Evolutionary conservation across 2,329 filamentous ascomycete species (phyloP).

Genomic region (Beauveria varroae): DNA sequence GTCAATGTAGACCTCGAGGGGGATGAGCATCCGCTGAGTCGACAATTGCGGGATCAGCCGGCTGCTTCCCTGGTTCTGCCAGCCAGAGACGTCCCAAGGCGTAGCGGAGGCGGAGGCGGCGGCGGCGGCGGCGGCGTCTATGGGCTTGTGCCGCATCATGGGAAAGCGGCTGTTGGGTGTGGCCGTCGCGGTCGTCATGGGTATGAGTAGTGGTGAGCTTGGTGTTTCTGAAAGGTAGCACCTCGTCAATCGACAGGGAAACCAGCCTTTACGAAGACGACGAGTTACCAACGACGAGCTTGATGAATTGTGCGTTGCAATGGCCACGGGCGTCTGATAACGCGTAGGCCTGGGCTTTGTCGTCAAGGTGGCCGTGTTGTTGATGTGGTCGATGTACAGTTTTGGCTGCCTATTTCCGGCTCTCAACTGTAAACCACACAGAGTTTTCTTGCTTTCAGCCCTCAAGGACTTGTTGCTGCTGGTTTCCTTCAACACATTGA

Average conservation of each 20-base stretch:
- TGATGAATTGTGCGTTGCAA: not conserved
- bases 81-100: not conserved
- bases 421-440: not conserved
- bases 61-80: not conserved
- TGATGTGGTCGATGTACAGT: not conserved
- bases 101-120: not conserved
- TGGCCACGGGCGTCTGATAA: not conserved
- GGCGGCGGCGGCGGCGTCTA: not conserved
- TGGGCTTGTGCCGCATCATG: not conserved
- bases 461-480: too few species aligned
- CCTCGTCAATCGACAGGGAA: not conserved
- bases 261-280: not conserved
- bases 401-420: not conserved
- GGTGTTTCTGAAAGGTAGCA: not conserved
- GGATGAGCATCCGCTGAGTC: conserved; percentile 12
- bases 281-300: not conserved
- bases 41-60: not conserved
- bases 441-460: not conserved
- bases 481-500: too few species aligned
- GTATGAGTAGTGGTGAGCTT: not conserved
- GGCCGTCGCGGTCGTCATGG: conserved; percentile 1
- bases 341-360: not conserved
- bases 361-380: not conserved
- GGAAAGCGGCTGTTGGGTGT: not conserved
- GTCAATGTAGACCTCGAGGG: conserved; percentile 41